phyloP scores from a whole-genome alignment of 805 yeast genomes.

The Maudiozyma turicensis region DNA sequence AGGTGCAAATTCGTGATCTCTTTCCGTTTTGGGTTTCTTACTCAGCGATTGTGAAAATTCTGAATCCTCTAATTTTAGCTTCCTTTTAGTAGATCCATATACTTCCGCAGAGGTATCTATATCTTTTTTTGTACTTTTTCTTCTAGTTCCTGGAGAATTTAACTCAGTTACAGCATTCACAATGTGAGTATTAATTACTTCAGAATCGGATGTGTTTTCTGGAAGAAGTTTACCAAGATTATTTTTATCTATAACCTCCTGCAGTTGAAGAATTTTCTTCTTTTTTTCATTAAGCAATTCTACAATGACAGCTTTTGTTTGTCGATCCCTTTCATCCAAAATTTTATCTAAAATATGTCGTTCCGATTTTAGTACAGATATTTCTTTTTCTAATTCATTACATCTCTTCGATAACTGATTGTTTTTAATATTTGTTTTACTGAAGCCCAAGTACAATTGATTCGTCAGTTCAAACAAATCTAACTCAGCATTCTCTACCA shows the following conservation, averaged over 20 bases:
- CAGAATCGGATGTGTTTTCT: conserved; percentile 9
- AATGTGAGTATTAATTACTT: conserved; percentile 13
- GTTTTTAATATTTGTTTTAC: conserved; percentile 9
- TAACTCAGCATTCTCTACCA: conserved; percentile 12
- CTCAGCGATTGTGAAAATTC: background rate
- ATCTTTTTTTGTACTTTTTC: background rate
- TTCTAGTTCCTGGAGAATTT: conserved; percentile 21
- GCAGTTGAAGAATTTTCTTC: conserved; percentile 12
- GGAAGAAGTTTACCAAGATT: background rate
- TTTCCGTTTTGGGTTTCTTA: background rate
- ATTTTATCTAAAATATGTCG: conserved; percentile 8
- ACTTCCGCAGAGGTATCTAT: background rate
- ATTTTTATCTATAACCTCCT: conserved; percentile 5
- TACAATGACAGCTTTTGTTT: conserved; percentile 14
- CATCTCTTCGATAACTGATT: background rate
- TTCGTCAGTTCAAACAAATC: conserved; percentile 20
- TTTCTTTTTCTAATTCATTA: background rate
- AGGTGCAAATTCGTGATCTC: background rate
- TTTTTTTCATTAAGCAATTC: conserved; percentile 23
- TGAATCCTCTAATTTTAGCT: background rate
- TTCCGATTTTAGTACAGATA: conserved; percentile 6
- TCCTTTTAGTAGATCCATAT: background rate
- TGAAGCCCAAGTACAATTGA: conserved; percentile 8
- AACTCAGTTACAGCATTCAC: conserved; percentile 11
- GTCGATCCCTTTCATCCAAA: conserved; percentile 14